These are phyloP conservation scores for Marsdenia floribunda DNA, from an alignment of 257 asterid species.

Conservation along the genomic window DNA sequence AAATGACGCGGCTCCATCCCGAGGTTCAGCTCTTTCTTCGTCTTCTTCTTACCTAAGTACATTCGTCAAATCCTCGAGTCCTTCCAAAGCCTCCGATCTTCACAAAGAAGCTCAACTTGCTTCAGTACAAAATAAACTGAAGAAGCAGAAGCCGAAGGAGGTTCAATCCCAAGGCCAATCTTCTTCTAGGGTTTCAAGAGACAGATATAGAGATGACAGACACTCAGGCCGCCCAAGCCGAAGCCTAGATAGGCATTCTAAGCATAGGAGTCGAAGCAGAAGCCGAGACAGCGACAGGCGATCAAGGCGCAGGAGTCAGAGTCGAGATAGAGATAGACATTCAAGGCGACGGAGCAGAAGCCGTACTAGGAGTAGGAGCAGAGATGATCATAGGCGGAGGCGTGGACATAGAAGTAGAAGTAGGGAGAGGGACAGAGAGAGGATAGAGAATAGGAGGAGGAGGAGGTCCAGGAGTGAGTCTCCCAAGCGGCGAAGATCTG, in stretches of 20 bases:
- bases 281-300: conserved; percentile 42
- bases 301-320: conserved; percentile 33
- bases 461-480: conserved; percentile 36
- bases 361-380: conserved; percentile 21
- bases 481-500: conserved; percentile 34
- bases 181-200: conserved; percentile 21
- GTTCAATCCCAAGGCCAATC: conserved; percentile 10
- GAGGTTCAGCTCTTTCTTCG: conserved; percentile 64
- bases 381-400: conserved; percentile 1
- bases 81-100: conserved; percentile 44
- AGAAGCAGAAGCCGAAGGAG: conserved; percentile 39
- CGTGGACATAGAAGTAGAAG: conserved; percentile 30
- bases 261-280: conserved; percentile 34
- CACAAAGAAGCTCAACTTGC: conserved; percentile 60
- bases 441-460: conserved; percentile 35
- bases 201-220: conserved; percentile 6
- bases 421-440: conserved; percentile 37
- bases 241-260: conserved; percentile 27
- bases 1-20: conserved; percentile 43
- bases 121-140: conserved; percentile 63
- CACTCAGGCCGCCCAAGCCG: conserved; percentile 26
- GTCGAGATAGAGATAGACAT: conserved; percentile 23
- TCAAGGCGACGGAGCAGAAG: conserved; percentile 35
- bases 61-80: conserved; percentile 77
- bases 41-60: conserved; percentile 53